A percentile compares a stretch with the other conserved stretches of the same genome.
phyloP scores from a whole-genome alignment of 148 eudicot species.

The Chenopodium album region DNA sequence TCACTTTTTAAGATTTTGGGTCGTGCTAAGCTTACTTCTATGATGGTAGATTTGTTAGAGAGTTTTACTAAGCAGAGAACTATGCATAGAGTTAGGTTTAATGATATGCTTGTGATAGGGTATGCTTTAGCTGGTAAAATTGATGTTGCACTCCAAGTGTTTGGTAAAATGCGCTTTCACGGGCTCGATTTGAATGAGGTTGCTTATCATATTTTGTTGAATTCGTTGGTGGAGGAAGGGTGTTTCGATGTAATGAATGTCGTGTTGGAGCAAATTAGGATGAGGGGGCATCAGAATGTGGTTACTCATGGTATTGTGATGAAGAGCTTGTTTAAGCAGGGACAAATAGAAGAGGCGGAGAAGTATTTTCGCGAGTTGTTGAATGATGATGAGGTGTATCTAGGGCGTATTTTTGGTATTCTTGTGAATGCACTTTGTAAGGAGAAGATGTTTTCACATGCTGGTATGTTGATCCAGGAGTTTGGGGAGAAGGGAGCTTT shows the following conservation, averaged over 20 bases:
- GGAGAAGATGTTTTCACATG: constrained; percentile 46
- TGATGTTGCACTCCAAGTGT: constrained; percentile 66
- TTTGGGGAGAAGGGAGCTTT: constrained; percentile 36
- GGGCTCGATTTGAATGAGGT: constrained; percentile 58
- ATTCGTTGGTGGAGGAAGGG: constrained; percentile 60
- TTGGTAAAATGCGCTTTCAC: constrained; percentile 70
- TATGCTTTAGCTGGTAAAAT: constrained; percentile 78
- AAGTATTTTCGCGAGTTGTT: constrained; percentile 40
- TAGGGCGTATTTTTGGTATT: constrained; percentile 28
- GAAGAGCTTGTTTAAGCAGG: constrained; percentile 63
- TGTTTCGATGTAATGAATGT: constrained; percentile 49
- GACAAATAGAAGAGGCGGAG: constrained; percentile 57
- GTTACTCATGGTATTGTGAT: constrained; percentile 51
- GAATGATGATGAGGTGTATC: constrained; percentile 15
- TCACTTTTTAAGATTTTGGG: constrained; percentile 64
- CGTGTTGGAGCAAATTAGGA: constrained; percentile 49
- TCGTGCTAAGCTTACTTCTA: constrained; percentile 42
- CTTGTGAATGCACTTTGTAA: constrained; percentile 63
- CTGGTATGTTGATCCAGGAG: constrained; percentile 56
- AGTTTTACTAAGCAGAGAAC: constrained; percentile 24
- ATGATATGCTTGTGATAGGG: constrained; percentile 69
- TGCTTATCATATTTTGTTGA: constrained; percentile 66
- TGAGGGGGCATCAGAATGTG: constrained; percentile 43
- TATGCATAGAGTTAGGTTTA: constrained; percentile 33
- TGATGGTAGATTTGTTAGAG: constrained; percentile 56